Evolutionary conservation across 202 grass and related monocot genomes (phyloP), one percentile per base, ranked within the genome.

Genomic region (Setaria italica): DNA sequence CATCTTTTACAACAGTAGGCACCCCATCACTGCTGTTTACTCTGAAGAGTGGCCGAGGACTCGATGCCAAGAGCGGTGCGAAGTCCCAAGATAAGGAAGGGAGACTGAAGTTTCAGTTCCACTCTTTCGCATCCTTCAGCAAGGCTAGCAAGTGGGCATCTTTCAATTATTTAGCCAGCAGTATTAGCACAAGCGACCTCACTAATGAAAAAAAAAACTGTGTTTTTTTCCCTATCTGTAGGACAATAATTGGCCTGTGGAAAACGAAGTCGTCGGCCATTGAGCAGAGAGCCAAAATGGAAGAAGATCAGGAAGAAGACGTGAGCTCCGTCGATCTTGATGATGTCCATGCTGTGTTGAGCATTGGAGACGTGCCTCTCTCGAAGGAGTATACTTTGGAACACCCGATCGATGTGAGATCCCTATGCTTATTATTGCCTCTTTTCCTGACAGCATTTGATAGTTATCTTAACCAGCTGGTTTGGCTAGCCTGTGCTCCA

Each of bases 31-130:
- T 98, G 46, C 51, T 84, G 70, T 91, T 95, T 41, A 83, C 70
- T 67, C 82, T 94, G 80, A 98, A 92, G 82, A 91, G 82, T 11
- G 93, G 90, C 4, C 86, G 91, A 6, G 93, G 95, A 56, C 81
- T 95, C 3, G 95, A 95, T 7, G 93, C 91, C 21, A 86, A 87
- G 54, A 86, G 68, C 14, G 90, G 95, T 41, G 91, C 93, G 0
- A 98, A 95, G 70, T 89, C 84, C 19, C 91, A 95, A 66, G 96
- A 98, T 56, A 90, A 89, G 62, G 84, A 98, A 81, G 96, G 91
- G 62, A 95, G 96, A 34, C 41, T 98, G 51, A 98, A 89, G 53
- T 95, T 98, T 74, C 90, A 93, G 86, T 95, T 95, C 68, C 93
- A 94, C 29, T 95, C 93, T 6, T 98, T 95, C 74, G 86, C 82